phyloP scores from a whole-genome alignment of 164 flowering plant genomes.

The Magnolia sinica region DNA sequence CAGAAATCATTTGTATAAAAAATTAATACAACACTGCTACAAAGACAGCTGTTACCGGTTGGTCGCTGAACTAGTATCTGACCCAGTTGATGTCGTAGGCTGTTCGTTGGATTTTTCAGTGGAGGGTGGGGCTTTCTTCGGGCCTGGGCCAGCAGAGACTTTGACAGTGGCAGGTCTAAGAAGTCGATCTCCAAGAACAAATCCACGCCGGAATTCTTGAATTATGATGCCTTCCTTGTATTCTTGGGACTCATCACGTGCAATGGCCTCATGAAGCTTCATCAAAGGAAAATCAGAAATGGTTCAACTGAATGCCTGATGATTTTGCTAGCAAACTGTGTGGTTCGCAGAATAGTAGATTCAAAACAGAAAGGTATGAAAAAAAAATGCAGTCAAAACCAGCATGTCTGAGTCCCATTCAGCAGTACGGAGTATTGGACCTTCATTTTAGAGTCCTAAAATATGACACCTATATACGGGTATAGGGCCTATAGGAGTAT shows the following conservation, averaged over 20 bases:
- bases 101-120: constrained; percentile 28
- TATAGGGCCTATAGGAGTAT: no score
- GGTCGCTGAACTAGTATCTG: constrained; percentile 25
- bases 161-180: constrained; percentile 92
- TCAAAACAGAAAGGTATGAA: no score
- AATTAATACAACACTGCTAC: not conserved
- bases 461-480: no score
- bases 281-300: not conserved
- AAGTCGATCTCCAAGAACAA: constrained; percentile 66
- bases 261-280: constrained; percentile 89
- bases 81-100: constrained; percentile 38
- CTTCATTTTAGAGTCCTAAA: no score
- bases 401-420: no score
- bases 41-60: constrained; percentile 4
- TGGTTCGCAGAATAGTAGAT: no score
- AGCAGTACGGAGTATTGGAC: no score
- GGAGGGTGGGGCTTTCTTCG: constrained; percentile 30
- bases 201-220: constrained; percentile 78
- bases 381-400: no score
- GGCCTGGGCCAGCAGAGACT: constrained; percentile 85
- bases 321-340: not conserved
- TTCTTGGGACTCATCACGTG: constrained; percentile 75
- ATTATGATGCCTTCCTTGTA: constrained; percentile 71
- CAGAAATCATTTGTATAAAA: not conserved
- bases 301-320: not conserved